Evolutionary conservation across 805 yeast species (phyloP), one percentile per base, ranked within the genome.

Genomic region (Ogataea salicorniae): DNA sequence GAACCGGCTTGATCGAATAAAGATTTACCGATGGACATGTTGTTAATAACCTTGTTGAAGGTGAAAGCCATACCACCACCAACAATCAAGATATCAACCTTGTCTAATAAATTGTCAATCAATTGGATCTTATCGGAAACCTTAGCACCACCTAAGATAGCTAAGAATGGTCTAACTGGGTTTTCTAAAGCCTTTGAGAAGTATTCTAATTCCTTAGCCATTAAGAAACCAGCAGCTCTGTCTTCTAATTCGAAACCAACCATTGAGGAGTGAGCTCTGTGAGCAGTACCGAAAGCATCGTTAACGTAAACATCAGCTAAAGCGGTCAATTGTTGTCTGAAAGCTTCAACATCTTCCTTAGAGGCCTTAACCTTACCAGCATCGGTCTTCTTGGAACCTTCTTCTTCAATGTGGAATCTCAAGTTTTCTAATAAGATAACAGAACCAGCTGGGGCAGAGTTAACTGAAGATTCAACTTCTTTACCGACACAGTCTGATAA

Each of bases 1-100:
- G 99, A 87, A 70, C 99, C 99, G 56, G 84, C 96, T 64, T 80
- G 84, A 70, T 94, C 99, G 74, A 67, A 94, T 67, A 94, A 78
- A 36, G 99, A 94, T 72, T 84, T 76, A 72, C 99, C 99, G 61
- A 94, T 94, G 56, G 83, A 72, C 75, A 89, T 81, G 69, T 80
- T 77, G 73, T 89, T 87, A 55, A 89, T 67, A 46, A 92, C 86
- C 81, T 94, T 94, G 82, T 87, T 89, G 84, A 94, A 94, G 63
- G 99, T 94, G 86, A 92, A 94, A 53, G 99, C 94, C 99, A 94
- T 94, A 77, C 99, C 99, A 77, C 99, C 99, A 71, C 99, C 98
- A 66, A 94, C 83, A 75, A 94, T 89, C 70, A 94, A 79, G 56
- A 84, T 74, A 75, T 94, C 86, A 66, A 94, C 98, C 83, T 94